Evolutionary conservation across 1,284 basidiomycete species (phyloP).

Genomic region (Naganishia sp.): DNA sequence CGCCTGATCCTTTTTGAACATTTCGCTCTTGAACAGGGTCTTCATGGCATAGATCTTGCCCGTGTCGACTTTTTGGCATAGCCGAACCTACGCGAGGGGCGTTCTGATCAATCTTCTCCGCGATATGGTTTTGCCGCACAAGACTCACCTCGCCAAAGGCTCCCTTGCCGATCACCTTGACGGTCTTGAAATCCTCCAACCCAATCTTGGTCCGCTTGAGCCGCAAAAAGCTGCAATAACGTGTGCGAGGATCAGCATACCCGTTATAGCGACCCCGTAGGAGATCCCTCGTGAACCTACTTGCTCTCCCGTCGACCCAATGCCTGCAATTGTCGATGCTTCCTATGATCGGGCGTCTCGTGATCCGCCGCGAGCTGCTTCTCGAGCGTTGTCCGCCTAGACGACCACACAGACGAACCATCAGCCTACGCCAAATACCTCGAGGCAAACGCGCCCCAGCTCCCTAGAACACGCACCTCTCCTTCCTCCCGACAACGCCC

Average conservation of each 20-base stretch:
- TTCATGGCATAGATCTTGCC: constrained; percentile 99
- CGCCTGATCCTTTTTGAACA: constrained; percentile 98
- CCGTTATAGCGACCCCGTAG: not conserved
- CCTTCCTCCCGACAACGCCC: constrained; percentile 83
- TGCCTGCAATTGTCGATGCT: constrained; percentile 85
- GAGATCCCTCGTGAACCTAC: constrained; percentile 37
- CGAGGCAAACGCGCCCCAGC: not conserved
- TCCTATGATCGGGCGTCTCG: constrained; percentile 76
- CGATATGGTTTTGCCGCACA: too few relatives aligned
- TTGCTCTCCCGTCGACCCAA: constrained; percentile 89
- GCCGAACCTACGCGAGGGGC: constrained; percentile 68
- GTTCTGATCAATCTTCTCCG: not conserved
- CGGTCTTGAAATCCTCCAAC: constrained; percentile 88
- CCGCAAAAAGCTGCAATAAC: constrained; percentile 65
- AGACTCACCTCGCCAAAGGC: constrained; percentile 86
- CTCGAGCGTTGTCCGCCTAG: constrained; percentile 88
- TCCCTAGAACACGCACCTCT: constrained; percentile 60
- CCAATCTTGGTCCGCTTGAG: constrained; percentile 90
- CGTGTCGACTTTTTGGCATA: constrained; percentile 96
- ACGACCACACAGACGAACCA: not conserved
- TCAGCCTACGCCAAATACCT: constrained; percentile 1
- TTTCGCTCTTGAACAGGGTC: constrained; percentile 94
- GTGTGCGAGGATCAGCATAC: constrained; percentile 26
- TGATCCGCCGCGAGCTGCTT: constrained; percentile 76
- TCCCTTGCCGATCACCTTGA: constrained; percentile 99